Evolutionary conservation across 352 stramenopile genomes (phyloP).

Genomic region (Peronosclerospora sorghi): DNA sequence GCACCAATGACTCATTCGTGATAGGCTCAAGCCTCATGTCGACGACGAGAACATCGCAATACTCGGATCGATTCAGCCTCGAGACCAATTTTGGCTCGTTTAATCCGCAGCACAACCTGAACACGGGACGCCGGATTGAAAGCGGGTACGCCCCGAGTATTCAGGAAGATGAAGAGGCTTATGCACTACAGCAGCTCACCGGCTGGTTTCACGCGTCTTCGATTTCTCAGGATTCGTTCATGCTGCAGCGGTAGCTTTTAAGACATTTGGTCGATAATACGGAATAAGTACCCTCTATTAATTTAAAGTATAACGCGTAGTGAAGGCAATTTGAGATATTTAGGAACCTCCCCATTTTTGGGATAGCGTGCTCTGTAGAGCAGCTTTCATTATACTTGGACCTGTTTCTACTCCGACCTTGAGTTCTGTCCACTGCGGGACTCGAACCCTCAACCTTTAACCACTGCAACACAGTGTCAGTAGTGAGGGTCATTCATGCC

Average conservation of each 20-base stretch:
- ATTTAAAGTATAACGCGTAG: constrained; percentile 14
- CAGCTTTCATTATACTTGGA: not conserved
- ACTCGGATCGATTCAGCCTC: constrained; percentile 58
- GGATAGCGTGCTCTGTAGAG: not conserved
- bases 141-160: constrained; percentile 45
- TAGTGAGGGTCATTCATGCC: too few species aligned
- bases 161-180: constrained; percentile 54
- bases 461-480: too few species aligned
- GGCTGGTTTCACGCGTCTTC: constrained; percentile 55
- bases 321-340: not conserved
- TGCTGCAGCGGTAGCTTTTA: constrained; percentile 18
- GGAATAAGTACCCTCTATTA: not conserved
- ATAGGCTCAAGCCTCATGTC: constrained; percentile 36
- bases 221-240: constrained; percentile 44
- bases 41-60: constrained; percentile 29
- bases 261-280: not conserved
- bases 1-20: constrained; percentile 44
- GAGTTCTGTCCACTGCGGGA: too few species aligned
- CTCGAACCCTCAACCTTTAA: too few species aligned
- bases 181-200: constrained; percentile 45
- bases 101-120: constrained; percentile 31
- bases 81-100: constrained; percentile 66
- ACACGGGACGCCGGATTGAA: constrained; percentile 28
- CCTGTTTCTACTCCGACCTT: too few species aligned
- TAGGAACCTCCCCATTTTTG: not conserved